Conservation (phyloP, 441 rosid genomes). For the Dalechampia spathulata region DNA sequence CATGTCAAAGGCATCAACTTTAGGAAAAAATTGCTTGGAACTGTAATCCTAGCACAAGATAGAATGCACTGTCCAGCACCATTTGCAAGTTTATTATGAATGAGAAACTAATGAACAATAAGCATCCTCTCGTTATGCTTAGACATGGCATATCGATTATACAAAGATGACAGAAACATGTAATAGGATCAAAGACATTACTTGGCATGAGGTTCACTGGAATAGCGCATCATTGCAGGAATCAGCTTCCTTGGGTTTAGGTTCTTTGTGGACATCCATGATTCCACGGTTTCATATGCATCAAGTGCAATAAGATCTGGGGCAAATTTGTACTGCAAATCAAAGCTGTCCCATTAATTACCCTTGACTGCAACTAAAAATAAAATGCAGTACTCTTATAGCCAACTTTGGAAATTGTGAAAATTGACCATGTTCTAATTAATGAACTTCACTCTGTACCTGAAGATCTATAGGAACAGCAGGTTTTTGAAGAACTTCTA, state of each 20-base stretch:
- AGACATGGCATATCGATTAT: not conserved
- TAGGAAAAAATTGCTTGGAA: not conserved
- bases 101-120: not conserved
- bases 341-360: conserved; percentile 15
- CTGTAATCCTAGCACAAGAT: not conserved
- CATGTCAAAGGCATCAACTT: conserved; percentile 3
- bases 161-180: not conserved
- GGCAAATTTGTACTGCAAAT: conserved; percentile 94
- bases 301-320: conserved; percentile 94
- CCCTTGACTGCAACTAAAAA: conserved; percentile 16
- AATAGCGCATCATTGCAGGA: conserved; percentile 99
- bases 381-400: conserved; percentile 11
- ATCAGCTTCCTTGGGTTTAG: conserved; percentile 88
- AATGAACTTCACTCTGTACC: conserved; percentile 37
- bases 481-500: conserved; percentile 89
- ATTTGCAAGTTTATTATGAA: conserved; percentile 2
- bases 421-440: conserved; percentile 7
- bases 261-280: conserved; percentile 90
- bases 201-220: conserved; percentile 99
- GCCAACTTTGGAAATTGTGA: conserved; percentile 7
- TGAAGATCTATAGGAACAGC: conserved; percentile 82
- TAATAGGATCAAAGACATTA: conserved; percentile 27
- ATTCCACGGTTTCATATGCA: conserved; percentile 99
- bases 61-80: not conserved
- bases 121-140: conserved; percentile 1